phyloP scores from a whole-genome alignment of 2,329 filamentous ascomycete species.

The Cyclaneusma minus region DNA sequence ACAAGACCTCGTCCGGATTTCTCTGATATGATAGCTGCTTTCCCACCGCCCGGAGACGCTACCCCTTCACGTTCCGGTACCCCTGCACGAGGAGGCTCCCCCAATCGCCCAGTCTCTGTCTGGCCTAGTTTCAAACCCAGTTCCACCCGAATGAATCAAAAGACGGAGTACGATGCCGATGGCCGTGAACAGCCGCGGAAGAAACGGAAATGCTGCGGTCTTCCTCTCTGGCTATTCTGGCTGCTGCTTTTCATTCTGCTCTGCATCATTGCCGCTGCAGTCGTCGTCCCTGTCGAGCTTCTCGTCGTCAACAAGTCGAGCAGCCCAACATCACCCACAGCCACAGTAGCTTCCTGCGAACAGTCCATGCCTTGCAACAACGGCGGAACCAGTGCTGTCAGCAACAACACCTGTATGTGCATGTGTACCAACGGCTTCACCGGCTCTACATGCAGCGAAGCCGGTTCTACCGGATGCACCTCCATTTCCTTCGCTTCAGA shows the following conservation, averaged over 20 bases:
- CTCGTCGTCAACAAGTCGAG: conserved; percentile 39
- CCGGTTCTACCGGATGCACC: conserved; percentile 37
- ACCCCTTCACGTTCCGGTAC: conserved; percentile 22
- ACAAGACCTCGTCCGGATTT: conserved; percentile 12
- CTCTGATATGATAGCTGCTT: conserved; percentile 50
- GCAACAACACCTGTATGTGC: conserved; percentile 59
- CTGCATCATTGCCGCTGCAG: conserved; percentile 60
- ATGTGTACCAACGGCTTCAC: conserved; percentile 84
- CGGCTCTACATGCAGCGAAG: conserved; percentile 37
- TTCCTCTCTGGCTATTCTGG: conserved; percentile 67
- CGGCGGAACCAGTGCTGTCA: conserved; percentile 61
- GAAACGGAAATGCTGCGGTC: conserved; percentile 61
- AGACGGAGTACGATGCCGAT: conserved; percentile 3
- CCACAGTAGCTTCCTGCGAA: conserved; percentile 37
- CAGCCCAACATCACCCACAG: conserved; percentile 10
- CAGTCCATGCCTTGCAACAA: conserved; percentile 54
- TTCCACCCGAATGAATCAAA: neutral
- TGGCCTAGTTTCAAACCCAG: conserved; percentile 17
- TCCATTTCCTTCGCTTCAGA: conserved; percentile 25
- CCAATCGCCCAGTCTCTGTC: conserved; percentile 9
- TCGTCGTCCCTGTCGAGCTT: conserved; percentile 61
- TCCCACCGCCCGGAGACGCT: conserved; percentile 43
- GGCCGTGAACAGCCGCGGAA: conserved; percentile 21
- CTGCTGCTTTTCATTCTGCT: conserved; percentile 48
- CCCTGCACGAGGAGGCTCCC: conserved; percentile 25